Evolutionary conservation across 768 basidiomycete genomes (phyloP), one percentile per base, ranked within the genome.

Genomic region (Exidia glandulosa): DNA sequence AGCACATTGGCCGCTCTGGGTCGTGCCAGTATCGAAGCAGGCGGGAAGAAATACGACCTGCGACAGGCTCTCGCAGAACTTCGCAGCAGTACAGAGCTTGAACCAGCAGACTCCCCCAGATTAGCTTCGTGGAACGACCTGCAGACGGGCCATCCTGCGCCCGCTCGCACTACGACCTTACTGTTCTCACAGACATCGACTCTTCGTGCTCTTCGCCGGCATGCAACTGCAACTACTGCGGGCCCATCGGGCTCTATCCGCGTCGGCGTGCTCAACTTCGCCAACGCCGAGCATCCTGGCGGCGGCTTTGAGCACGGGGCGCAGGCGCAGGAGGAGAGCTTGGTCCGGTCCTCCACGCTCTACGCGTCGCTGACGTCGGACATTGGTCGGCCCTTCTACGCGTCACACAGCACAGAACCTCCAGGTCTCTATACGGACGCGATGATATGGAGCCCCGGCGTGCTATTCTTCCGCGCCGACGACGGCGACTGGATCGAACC

Each of bases 181-280:
- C 9, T 37, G n/a, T 54, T 54, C 25, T 54, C 50, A 27, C 50
- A 54, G 6, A 31, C 19, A 9, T 54, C 50, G 25, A 94, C 95
- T 0, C 76, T 99, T 12, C 94, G 91, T 2, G 96, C 94, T 0
- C 81, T 99, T 41, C 98, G 98, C 71, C 80, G 95, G 52, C 95
- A 97, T 66, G 94, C 96, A 16, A 75, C 84, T 2, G 95, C 95
- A 6, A 79, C 79, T 2, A 79, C 90, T n/a, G 75, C 84, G 2
- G n/a, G n/a, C n/a, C n/a, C n/a, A n/a, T n/a, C n/a, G n/a, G n/a
- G n/a, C n/a, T n/a, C n/a, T n/a, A n/a, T n/a, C n/a, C 94, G 97
- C 66, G 95, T 88, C 12, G 87, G 86, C 23, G 71, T 90, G 16
- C 79, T 90, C 31, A 90, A 85, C 67, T 90, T 90, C 66, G 88